phyloP scores from a whole-genome alignment of 2,329 filamentous ascomycete genomes.

The Huntiella decipiens region DNA sequence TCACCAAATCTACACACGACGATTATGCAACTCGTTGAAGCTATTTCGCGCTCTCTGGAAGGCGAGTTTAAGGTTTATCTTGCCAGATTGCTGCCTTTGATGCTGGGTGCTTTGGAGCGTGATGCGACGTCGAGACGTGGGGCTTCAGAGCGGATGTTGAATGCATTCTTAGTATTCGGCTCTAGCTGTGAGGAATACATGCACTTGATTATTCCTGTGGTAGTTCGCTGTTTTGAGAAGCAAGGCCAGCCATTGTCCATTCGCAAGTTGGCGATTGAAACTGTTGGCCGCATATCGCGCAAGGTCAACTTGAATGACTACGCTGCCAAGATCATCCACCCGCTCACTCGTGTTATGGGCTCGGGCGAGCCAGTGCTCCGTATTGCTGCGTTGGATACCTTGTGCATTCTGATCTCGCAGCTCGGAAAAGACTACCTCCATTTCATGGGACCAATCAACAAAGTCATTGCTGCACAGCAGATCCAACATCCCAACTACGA shows the following conservation, averaged over 20 bases:
- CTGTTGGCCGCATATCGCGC: slow-evolving; percentile 78
- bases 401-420: slow-evolving; percentile 90
- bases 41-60: slow-evolving; percentile 81
- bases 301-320: slow-evolving; percentile 97
- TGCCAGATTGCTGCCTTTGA: slow-evolving; percentile 70
- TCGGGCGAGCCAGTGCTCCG: slow-evolving; percentile 55
- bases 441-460: slow-evolving; percentile 85
- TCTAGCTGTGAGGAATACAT: slow-evolving; percentile 96
- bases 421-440: slow-evolving; percentile 88
- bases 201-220: slow-evolving; percentile 92
- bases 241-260: slow-evolving; percentile 61
- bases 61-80: slow-evolving; percentile 97
- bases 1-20: slow-evolving; percentile 71
- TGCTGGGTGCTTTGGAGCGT: slow-evolving; percentile 85
- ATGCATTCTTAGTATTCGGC: slow-evolving; percentile 90
- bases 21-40: slow-evolving; percentile 79
- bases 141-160: slow-evolving; percentile 76
- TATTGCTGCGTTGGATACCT: slow-evolving; percentile 71
- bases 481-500: slow-evolving; percentile 86
- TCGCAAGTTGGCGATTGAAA: slow-evolving; percentile 80
- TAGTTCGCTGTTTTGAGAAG: slow-evolving; percentile 87
- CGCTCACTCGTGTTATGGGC: slow-evolving; percentile 63
- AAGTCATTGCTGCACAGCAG: slow-evolving; percentile 58
- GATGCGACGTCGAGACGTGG: slow-evolving; percentile 58
- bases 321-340: slow-evolving; percentile 89